Conservation (phyloP, 257 asterid species). For the Solanum lycopersicoides region DNA sequence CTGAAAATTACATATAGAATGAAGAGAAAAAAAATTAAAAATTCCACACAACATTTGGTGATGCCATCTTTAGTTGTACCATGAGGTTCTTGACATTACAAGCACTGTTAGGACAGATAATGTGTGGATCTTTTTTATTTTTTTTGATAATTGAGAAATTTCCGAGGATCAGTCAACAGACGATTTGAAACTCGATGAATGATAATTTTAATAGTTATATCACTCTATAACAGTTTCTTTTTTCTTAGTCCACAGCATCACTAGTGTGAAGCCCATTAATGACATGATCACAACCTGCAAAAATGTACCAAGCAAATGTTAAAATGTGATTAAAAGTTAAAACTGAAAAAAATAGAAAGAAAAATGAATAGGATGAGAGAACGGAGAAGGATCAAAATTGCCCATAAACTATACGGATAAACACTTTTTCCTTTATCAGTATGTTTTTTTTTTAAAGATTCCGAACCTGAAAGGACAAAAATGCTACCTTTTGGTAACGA, state of each 20-base stretch:
- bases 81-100: neutral
- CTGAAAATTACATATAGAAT: neutral
- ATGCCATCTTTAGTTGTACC: neutral
- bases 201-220: neutral
- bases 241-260: slow-evolving; percentile 68
- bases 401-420: neutral
- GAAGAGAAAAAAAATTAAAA: neutral
- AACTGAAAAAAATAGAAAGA: neutral
- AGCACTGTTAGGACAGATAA: neutral
- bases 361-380: neutral
- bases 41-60: neutral
- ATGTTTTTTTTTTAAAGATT: neutral
- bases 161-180: neutral
- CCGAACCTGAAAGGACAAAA: neutral
- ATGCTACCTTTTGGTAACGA: neutral
- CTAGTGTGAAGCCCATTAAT: slow-evolving; percentile 92
- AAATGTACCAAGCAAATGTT: neutral
- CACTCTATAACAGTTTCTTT: slow-evolving; percentile 17
- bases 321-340: neutral
- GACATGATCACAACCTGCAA: slow-evolving; percentile 46
- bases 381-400: neutral
- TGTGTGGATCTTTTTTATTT: neutral
- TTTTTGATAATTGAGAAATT: neutral
- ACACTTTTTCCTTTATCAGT: neutral
- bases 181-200: neutral